Base-by-base conservation (phyloP, 176 grass and related monocot genomes). In the Triticum urartu region DNA sequence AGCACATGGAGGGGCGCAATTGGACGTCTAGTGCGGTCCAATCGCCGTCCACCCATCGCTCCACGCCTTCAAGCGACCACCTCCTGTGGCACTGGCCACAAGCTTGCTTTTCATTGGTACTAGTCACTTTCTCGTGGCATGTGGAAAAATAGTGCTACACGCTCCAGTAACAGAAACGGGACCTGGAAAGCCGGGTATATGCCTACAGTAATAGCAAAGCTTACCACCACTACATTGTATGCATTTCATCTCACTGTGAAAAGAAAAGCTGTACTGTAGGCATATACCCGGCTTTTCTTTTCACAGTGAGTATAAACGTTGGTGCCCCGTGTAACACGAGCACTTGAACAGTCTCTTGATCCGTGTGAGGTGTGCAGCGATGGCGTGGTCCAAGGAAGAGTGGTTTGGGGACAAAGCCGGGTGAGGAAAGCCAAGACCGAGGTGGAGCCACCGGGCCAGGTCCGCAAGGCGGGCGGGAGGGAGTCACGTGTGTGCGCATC, bases 401-500 rank as follows among this genome's bases (percentile, higher is more conserved):
- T 11, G 5, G 30, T 36, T 22, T 25, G n/a, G 2, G 30, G 72
- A 82, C 71, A 78, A 64, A 60, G 9, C 15, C 30, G 13, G 54
- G 39, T 59, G 72, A 48, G 36, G 79, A 64, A 63, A 21, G 35
- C 71, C 71, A 32, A 86, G 52, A 20, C 22, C 17, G 0, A 21
- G 1, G 1, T 7, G 58, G 63, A 9, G 47, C 48, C 50, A 54
- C 50, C 50, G 15, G 5, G 50, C 52, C 38, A 77, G 73, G 14
- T 2, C 28, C 28, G 28, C 73, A 66, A 15, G 30, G 32, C 43
- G 34, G 34, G 34, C 5, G 36, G 36, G 65, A 72, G 74, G 33
- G 84, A 59, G 80, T 87, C 89, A 87, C 74, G 89, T 80, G 80
- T 36, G 84, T 32, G 80, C 33, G 33, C 66, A 36, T 21, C 56